Conservation (phyloP, 2,329 filamentous ascomycete genomes). For the Trichoderma semiorbis region DNA sequence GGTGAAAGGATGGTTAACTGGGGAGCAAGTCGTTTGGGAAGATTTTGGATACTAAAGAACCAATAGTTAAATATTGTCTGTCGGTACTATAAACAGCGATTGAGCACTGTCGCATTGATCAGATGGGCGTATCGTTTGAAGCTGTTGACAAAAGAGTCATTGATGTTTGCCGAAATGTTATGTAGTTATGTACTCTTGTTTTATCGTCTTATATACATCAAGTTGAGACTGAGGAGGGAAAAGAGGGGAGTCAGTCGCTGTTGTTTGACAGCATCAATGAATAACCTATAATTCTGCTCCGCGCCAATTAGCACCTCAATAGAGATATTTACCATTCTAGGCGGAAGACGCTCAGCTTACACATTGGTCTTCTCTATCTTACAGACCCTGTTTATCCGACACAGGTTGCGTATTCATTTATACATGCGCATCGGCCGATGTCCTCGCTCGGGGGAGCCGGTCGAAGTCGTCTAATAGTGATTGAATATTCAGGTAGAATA, state of each 20-base stretch:
- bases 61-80: too few species aligned
- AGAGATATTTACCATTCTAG: too few species aligned
- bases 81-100: background rate
- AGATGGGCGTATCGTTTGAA: background rate
- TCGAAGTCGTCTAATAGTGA: background rate
- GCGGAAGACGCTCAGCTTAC: background rate
- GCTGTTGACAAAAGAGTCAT: background rate
- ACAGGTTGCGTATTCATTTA: background rate
- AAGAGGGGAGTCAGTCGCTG: background rate
- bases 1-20: constrained; percentile 51
- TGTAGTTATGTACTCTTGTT: background rate
- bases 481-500: background rate
- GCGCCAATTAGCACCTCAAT: background rate
- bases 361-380: background rate
- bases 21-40: constrained; percentile 53
- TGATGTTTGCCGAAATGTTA: accelerated
- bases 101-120: background rate
- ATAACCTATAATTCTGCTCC: background rate
- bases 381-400: background rate
- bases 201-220: background rate
- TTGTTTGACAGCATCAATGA: background rate
- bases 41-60: constrained; percentile 55
- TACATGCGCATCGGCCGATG: background rate
- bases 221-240: background rate
- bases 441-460: background rate